Percentiles rank a stretch among this genome's conserved stretches.
Conservation (phyloP, 768 basidiomycete species). For the Boletus barrowsii region DNA sequence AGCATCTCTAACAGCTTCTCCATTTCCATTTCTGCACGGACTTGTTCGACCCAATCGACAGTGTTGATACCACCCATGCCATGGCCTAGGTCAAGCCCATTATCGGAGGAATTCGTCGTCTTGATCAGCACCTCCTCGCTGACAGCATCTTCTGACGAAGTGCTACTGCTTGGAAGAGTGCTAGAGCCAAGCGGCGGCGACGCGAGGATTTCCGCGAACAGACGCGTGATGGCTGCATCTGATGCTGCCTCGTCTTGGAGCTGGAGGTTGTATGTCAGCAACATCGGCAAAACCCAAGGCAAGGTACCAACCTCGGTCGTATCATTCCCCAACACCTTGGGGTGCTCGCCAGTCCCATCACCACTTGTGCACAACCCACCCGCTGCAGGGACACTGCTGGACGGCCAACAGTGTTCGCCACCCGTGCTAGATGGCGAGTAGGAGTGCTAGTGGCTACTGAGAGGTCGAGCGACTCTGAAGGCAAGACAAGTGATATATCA, state of each 20-base stretch:
- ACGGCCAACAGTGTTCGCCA: conserved; percentile 69
- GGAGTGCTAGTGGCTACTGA: conserved; percentile 44
- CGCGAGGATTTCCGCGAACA: conserved; percentile 35
- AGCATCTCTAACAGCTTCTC: conserved; percentile 58
- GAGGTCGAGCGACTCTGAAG: conserved; percentile 30
- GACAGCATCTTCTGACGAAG: conserved; percentile 31
- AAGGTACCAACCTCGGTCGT: conserved; percentile 35
- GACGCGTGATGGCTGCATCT: conserved; percentile 30
- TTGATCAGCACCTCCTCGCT: conserved; percentile 26
- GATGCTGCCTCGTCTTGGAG: conserved; percentile 55
- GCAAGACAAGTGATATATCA: conserved; percentile 26
- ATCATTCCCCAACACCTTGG: conserved; percentile 15
- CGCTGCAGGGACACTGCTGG: conserved; percentile 87
- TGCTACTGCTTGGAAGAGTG: conserved; percentile 31
- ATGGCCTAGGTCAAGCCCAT: conserved; percentile 19
- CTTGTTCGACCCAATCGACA: conserved; percentile 28
- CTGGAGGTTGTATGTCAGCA: conserved; percentile 21
- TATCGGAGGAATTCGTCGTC: conserved; percentile 5
- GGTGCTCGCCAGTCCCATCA: conserved; percentile 23
- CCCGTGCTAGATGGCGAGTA: conserved; percentile 99
- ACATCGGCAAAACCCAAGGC: conserved; percentile 15
- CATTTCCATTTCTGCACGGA: conserved; percentile 51
- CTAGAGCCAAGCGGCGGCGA: conserved; percentile 32
- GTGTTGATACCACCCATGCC: conserved; percentile 16
- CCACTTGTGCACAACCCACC: conserved; percentile 55